Base-by-base conservation (phyloP, 2,329 filamentous ascomycete genomes). In the Xylariaceae sp. region DNA sequence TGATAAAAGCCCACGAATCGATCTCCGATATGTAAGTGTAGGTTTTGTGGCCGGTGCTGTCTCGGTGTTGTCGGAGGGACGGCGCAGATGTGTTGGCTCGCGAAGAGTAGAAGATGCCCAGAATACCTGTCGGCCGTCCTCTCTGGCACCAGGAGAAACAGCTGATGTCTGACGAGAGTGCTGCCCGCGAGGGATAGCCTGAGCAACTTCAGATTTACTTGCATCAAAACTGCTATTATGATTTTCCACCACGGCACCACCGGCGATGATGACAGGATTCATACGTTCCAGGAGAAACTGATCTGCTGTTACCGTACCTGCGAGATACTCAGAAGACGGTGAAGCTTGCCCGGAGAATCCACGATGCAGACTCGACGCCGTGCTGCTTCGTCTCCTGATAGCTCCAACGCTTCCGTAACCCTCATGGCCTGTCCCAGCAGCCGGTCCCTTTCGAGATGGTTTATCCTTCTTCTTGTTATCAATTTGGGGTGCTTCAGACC, bases 391-490 rank as follows among this genome's bases (percentile, higher is more conserved):
- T 35, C 87, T 82, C 59, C 86, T 82, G 35, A 77, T 68, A 4
- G 80, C 76, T 2, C 86, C 85, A 58, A 90, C 78, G 58, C 82
- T 82, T 0, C 88, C 88, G 68, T 93, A 92, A 1, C 88, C 88
- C 75, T 97, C 93, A 68, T 97, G 92, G 0, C 93, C 93, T 44
- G 93, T 97, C n/a, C 93, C 93, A 47, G 93, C 93, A 13, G 83
- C 85, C 18, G 93, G 93, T 0, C 93, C 92, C 73, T 91, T 93
- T 34, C 88, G 82, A 23, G 77, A 61, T 6, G 77, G 70, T 63
- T 81, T 85, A 7, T 87, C 85, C 44, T 81, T 79, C 69, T 82
- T 66, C 55, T 45, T 13, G 1, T 55, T 85, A n/a, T 86, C 81
- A 0, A 72, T 61, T 17, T 73, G 73, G 9, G 74, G 61, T n/a